phyloP scores from a whole-genome alignment of 1,284 basidiomycete species.

The Pisolithus thermaeus region DNA sequence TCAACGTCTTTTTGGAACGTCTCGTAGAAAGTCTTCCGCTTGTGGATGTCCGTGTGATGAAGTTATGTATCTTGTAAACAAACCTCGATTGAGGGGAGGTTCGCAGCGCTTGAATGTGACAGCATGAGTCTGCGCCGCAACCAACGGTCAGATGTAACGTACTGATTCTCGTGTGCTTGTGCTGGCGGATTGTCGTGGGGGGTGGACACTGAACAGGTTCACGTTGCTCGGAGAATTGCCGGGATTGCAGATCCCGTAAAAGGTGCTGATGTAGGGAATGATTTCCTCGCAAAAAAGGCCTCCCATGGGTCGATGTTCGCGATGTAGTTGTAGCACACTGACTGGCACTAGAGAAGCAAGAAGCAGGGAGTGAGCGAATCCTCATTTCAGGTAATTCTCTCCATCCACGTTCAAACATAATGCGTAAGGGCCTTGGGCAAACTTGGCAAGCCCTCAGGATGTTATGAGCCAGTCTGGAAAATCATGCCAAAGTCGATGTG shows the following conservation, averaged over 20 bases:
- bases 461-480: neutral
- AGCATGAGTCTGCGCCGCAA: too few relatives aligned
- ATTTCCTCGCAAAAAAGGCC: conserved; percentile 22
- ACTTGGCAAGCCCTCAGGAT: conserved; percentile 25
- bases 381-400: conserved; percentile 36
- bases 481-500: conserved; percentile 20
- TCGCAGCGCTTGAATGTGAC: too few relatives aligned
- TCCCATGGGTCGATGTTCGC: conserved; percentile 54
- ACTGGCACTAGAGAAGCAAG: conserved; percentile 29
- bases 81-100: too few relatives aligned
- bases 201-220: too few relatives aligned
- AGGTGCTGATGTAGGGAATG: conserved; percentile 13
- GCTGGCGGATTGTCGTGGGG: too few relatives aligned
- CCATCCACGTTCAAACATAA: neutral
- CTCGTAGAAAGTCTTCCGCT: neutral
- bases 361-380: conserved; percentile 59
- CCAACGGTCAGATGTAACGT: too few relatives aligned
- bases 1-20: neutral
- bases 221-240: too few relatives aligned
- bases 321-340: conserved; percentile 57
- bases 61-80: neutral
- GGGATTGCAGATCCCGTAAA: conserved; percentile 6
- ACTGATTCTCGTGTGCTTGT: too few relatives aligned
- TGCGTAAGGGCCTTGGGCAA: conserved; percentile 7
- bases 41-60: neutral